phyloP scores from a whole-genome alignment of 2,329 filamentous ascomycete species.

The Cytospora piceicola region DNA sequence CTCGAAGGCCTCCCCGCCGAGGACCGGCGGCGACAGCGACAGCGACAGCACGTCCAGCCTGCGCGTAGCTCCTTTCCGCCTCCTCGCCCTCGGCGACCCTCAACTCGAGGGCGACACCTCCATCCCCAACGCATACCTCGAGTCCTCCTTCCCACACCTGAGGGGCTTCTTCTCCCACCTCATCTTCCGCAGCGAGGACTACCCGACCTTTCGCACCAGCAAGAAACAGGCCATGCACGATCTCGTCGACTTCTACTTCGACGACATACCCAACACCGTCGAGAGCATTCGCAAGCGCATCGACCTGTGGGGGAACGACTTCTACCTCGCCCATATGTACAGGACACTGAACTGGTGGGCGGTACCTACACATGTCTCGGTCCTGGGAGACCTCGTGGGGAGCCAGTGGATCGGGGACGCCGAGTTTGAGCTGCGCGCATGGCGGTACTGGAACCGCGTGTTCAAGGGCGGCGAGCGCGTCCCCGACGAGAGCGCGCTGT shows the following conservation, averaged over 20 bases:
- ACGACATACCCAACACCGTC: constrained; percentile 71
- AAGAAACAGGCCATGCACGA: constrained; percentile 60
- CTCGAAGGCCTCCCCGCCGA: constrained; percentile 24
- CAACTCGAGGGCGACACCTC: constrained; percentile 93
- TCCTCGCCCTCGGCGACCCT: constrained; percentile 87
- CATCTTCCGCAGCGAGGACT: constrained; percentile 34
- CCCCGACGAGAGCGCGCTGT: constrained; percentile 55
- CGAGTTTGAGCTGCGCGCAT: constrained; percentile 77
- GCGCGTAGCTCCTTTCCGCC: constrained; percentile 72
- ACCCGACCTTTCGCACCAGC: constrained; percentile 52
- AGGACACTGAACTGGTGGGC: constrained; percentile 83
- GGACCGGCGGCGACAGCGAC: constrained; percentile 33
- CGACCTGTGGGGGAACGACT: constrained; percentile 92
- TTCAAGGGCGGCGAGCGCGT: constrained; percentile 72
- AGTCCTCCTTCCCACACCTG: constrained; percentile 56
- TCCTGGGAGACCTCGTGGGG: constrained; percentile 88
- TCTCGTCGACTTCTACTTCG: constrained; percentile 61
- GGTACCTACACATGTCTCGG: constrained; percentile 81
- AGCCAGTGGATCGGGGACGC: constrained; percentile 91
- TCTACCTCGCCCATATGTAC: constrained; percentile 92
- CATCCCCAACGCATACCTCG: constrained; percentile 63
- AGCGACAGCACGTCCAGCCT: constrained; percentile 34
- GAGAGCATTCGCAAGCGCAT: constrained; percentile 75
- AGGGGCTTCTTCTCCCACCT: constrained; percentile 51
- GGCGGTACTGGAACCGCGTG: constrained; percentile 79